Evolutionary conservation across 2,329 filamentous ascomycete species (phyloP).

Genomic region (Pseudogymnoascus sp.): DNA sequence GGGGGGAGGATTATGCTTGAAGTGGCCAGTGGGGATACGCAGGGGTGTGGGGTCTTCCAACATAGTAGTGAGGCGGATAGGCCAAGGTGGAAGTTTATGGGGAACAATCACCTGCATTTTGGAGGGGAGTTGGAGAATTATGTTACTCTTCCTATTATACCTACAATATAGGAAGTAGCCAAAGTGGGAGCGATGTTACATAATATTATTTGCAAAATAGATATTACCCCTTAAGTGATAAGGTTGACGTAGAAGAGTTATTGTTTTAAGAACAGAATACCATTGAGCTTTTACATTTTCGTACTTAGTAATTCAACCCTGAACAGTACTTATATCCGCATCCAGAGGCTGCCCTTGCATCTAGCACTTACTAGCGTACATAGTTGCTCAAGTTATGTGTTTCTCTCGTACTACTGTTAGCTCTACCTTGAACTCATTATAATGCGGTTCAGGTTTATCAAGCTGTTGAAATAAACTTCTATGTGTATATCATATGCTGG

Average conservation of each 20-base stretch:
- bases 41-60: neutral
- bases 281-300: neutral
- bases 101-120: slow-evolving; percentile 46
- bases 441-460: neutral
- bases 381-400: neutral
- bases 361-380: neutral
- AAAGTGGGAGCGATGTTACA: neutral
- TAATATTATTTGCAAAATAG: neutral
- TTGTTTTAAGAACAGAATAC: neutral
- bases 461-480: neutral
- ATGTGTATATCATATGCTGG: neutral
- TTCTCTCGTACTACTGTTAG: neutral
- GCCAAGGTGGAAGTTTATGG: slow-evolving; percentile 34
- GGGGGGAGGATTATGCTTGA: neutral
- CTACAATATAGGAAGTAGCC: slow-evolving; percentile 20
- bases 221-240: neutral
- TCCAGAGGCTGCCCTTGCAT: neutral
- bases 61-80: slow-evolving; percentile 17
- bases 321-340: neutral
- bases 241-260: neutral
- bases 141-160: slow-evolving; percentile 44
- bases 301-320: neutral
- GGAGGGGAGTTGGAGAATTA: slow-evolving; percentile 40
- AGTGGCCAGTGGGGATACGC: neutral
- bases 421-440: neutral